Conservation (phyloP, 345 rosid species). For the Lagerstroemia speciosa region DNA sequence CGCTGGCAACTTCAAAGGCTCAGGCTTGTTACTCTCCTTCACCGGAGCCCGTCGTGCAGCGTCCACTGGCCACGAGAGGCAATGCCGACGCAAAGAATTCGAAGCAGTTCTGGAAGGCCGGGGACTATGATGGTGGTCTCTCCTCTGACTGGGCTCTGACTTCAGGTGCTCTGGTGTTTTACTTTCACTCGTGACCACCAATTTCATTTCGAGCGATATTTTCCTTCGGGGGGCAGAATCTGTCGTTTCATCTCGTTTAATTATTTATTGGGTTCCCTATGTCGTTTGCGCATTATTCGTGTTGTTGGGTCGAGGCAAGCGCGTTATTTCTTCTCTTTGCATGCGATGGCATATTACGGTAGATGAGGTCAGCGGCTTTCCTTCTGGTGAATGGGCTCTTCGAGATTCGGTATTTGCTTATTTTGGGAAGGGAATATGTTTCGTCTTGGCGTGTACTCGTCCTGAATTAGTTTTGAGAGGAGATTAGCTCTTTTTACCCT, state of each 20-base stretch:
- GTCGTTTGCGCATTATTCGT: not conserved
- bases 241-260: too few relatives aligned
- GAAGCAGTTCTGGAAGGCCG: constrained; percentile 94
- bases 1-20: constrained; percentile 3
- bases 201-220: too few relatives aligned
- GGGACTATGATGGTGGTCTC: constrained; percentile 59
- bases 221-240: too few relatives aligned
- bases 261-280: too few relatives aligned
- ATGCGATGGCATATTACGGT: too few relatives aligned
- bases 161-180: constrained; percentile 31
- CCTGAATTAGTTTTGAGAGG: not conserved
- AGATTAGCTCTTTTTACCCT: too few relatives aligned
- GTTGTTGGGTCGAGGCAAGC: not conserved
- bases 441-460: not conserved
- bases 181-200: not conserved
- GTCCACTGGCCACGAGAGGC: constrained; percentile 4
- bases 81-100: constrained; percentile 13
- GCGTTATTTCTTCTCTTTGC: too few relatives aligned
- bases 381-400: not conserved
- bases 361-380: not conserved
- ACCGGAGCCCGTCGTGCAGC: constrained; percentile 7
- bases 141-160: constrained; percentile 35
- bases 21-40: not conserved
- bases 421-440: not conserved
- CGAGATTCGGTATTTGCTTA: too few relatives aligned